Evolutionary conservation across 306 rosid genomes (phyloP).

Genomic region (Abrus precatorius): DNA sequence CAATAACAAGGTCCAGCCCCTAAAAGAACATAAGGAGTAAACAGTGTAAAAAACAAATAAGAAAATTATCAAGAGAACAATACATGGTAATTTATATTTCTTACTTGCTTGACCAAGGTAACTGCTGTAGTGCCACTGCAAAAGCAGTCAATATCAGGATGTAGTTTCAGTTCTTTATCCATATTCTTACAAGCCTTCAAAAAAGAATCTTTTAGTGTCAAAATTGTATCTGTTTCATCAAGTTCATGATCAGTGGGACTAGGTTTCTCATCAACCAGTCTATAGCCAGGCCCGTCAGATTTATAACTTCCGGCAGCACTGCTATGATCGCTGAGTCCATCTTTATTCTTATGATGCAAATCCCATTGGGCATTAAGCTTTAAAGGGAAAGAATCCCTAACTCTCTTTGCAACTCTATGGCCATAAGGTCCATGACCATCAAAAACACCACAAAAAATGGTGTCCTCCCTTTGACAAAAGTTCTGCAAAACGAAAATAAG

Average conservation of each 20-base stretch:
- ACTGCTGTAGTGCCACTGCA: conserved; percentile 97
- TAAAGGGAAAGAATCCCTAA: conserved; percentile 88
- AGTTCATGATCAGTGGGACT: conserved; percentile 41
- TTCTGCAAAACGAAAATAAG: conserved; percentile 58
- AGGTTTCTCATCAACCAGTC: conserved; percentile 49
- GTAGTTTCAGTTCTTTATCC: conserved; percentile 93
- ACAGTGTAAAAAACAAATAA: conserved; percentile 23
- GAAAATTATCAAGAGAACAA: conserved; percentile 24
- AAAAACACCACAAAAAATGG: conserved; percentile 91
- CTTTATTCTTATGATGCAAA: conserved; percentile 51
- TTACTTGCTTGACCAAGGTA: conserved; percentile 86
- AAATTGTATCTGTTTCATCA: conserved; percentile 47
- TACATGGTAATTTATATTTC: conserved; percentile 30
- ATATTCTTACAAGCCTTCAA: conserved; percentile 80
- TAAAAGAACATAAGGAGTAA: conserved; percentile 45
- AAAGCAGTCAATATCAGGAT: conserved; percentile 81
- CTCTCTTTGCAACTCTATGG: conserved; percentile 86
- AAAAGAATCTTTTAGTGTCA: conserved; percentile 67
- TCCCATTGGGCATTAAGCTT: conserved; percentile 81
- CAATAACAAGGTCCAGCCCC: conserved; percentile 86
- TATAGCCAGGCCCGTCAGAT: conserved; percentile 48
- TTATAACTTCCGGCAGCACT: conserved; percentile 50
- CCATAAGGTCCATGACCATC: conserved; percentile 99
- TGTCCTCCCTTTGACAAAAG: conserved; percentile 71
- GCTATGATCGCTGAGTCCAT: conserved; percentile 47